Evolutionary conservation across 2,329 filamentous ascomycete species (phyloP), one percentile per base, ranked within the genome.

Genomic region (Dendryphion nanum): DNA sequence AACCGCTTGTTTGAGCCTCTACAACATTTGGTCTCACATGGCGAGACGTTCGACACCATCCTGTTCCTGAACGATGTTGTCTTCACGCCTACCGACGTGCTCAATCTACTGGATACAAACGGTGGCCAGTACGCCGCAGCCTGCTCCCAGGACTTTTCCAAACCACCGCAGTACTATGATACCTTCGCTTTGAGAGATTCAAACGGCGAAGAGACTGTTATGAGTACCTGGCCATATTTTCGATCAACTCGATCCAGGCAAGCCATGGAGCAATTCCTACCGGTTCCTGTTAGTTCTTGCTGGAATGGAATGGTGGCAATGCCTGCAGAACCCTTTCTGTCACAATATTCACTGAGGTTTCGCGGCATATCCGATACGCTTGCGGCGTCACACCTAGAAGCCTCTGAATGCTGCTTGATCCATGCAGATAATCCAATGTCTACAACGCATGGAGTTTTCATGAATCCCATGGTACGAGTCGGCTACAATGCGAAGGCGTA

Each of bases 371-470:
- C 77, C 0, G 83, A 86, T 53, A 75, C 73, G 4, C 75, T 91
- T 1, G 74, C 74, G 0, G 41, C 50, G 3, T 54, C 69, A 18
- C 84, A 87, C 54, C 70, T 89, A 18, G 86, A 90, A 62, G 86
- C 75, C n/a, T 85, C 81, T 12, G 86, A 90, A 64, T 89, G 85
- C 68, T 90, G 86, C 62, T 76, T 90, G 36, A 81, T 88, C 38
- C 85, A 88, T 56, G 78, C 79, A 2, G 85, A 88, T 53, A 88
- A 87, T 50, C 78, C 77, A 2, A 64, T 81, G 4, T 74, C 73
- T 4, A 55, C 37, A 1, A 50, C 41, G 5, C 63, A 69, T 38
- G 81, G 84, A 34, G 78, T 87, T 5, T 88, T 73, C 59, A 56
- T 88, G 26, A 89, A 89, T 57, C 82, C 84, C 2, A 74, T 75